These are phyloP conservation scores for Acer saccharum DNA, from an alignment of 345 rosid species.

Conservation along the genomic window DNA sequence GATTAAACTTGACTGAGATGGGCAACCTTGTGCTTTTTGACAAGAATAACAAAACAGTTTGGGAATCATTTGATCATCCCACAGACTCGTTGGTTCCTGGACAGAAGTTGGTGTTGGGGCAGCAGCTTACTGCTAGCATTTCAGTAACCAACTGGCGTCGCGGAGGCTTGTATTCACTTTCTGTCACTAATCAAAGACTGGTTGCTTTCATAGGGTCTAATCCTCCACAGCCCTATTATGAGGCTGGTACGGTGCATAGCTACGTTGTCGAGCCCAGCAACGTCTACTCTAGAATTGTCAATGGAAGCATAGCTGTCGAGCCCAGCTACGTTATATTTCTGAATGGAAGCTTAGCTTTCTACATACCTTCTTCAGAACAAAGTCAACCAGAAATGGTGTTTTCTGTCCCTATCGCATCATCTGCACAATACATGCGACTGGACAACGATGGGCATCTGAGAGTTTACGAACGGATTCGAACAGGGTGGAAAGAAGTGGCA, in stretches of 20 bases:
- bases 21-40: slow-evolving; percentile 29
- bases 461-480: slow-evolving; percentile 18
- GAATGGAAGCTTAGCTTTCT: slow-evolving; percentile 16
- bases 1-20: slow-evolving; percentile 19
- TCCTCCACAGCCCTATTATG: slow-evolving; percentile 13
- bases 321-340: slow-evolving; percentile 13
- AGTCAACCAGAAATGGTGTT: not conserved
- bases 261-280: slow-evolving; percentile 14
- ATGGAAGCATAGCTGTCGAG: no score
- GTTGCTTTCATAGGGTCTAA: slow-evolving; percentile 23
- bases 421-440: slow-evolving; percentile 21
- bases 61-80: slow-evolving; percentile 30
- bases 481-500: slow-evolving; percentile 12
- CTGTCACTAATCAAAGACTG: slow-evolving; percentile 16
- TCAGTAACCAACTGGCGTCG: not conserved
- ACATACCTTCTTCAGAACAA: not conserved
- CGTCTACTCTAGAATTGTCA: no score
- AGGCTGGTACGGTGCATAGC: no score
- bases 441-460: slow-evolving; percentile 33
- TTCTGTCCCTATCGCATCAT: not conserved
- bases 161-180: slow-evolving; percentile 23
- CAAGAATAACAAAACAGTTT: slow-evolving; percentile 15
- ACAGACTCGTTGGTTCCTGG: slow-evolving; percentile 23
- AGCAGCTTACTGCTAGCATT: slow-evolving; percentile 2
- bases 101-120: slow-evolving; percentile 6